Evolutionary conservation across 2,329 filamentous ascomycete genomes (phyloP).

Genomic region (Pseudocercospora pini-densiflorae): DNA sequence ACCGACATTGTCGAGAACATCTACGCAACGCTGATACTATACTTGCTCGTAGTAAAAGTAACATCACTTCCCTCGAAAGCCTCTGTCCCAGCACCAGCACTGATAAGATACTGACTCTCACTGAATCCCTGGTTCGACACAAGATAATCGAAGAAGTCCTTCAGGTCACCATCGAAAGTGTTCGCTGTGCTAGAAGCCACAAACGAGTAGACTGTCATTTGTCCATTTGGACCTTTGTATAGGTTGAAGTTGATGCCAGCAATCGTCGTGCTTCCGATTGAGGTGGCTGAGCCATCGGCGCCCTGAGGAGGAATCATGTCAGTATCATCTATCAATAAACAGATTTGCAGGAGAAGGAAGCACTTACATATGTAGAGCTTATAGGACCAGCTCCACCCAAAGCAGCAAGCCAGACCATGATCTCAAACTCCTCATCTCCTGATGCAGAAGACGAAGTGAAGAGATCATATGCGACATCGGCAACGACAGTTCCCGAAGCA

Average conservation of each 20-base stretch:
- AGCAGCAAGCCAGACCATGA: constrained; percentile 69
- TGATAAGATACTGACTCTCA: constrained; percentile 57
- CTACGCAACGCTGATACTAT: constrained; percentile 19
- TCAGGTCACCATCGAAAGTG: constrained; percentile 62
- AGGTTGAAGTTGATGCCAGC: constrained; percentile 62
- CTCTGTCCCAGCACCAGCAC: constrained; percentile 37
- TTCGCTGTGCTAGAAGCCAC: constrained; percentile 53
- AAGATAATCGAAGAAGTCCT: constrained; percentile 63
- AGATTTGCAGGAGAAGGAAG: not conserved
- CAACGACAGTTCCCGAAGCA: constrained; percentile 51
- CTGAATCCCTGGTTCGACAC: constrained; percentile 51
- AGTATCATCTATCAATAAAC: not conserved
- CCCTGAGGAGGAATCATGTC: constrained; percentile 35
- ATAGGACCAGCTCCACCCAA: constrained; percentile 64
- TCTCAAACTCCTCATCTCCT: constrained; percentile 59
- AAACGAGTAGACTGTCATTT: constrained; percentile 66
- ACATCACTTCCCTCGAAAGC: constrained; percentile 28
- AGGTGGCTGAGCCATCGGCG: constrained; percentile 28
- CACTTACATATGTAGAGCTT: constrained; percentile 48
- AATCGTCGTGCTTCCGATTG: constrained; percentile 60
- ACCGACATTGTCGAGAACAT: not conserved
- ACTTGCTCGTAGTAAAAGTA: constrained; percentile 26
- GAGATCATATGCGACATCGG: constrained; percentile 63
- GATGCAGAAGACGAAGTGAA: constrained; percentile 59
- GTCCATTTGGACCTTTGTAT: constrained; percentile 64